Evolutionary conservation across 2,329 filamentous ascomycete species (phyloP), one percentile per base, ranked within the genome.

Genomic region (Aspergillus sp.): DNA sequence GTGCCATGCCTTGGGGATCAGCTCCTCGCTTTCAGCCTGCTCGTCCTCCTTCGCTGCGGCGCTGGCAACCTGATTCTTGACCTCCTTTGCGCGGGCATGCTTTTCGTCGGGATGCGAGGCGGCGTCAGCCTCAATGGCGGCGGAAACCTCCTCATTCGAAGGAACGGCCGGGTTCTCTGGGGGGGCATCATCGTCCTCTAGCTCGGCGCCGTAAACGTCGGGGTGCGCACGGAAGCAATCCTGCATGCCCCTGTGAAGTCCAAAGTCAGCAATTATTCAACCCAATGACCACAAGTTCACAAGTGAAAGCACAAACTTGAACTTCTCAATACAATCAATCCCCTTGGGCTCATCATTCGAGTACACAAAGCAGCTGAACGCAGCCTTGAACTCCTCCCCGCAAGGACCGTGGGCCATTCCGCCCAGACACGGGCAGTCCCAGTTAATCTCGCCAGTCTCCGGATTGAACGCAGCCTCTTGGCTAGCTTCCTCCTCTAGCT

Each of bases 361-460:
- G 74, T 85, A 93, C n/a, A 98, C 90, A 63, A 98, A 98, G 74
- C 93, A 98, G 80, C 90, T 95, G 63, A 98, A 98, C 0, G 93
- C 93, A 20, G 84, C 84, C 75, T 85, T 90, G 80, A 98, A 98
- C 63, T 97, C 84, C 66, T 94, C 88, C 43, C 93, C 93, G 66
- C 93, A 98, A 46, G 93, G 93, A 0, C 93, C 93, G 64, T 95
- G 74, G 6, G 93, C 93, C 93, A 98, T 98, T 46, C 93, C 93
- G 43, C 93, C 93, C 30, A 98, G 75, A 68, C 93, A 98, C 13
- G 93, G 93, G 71, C 93, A 98, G 68, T 97, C 93, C 93, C 93
- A 98, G 78, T 98, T 98, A 73, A 98, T 98, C 79, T 98, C 93
- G 59, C 93, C 93, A 7, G 93, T 98, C 75, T 97, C 93, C 2